Base-by-base conservation (phyloP, 2,329 filamentous ascomycete genomes). In the Aspergillus thermomutatus region DNA sequence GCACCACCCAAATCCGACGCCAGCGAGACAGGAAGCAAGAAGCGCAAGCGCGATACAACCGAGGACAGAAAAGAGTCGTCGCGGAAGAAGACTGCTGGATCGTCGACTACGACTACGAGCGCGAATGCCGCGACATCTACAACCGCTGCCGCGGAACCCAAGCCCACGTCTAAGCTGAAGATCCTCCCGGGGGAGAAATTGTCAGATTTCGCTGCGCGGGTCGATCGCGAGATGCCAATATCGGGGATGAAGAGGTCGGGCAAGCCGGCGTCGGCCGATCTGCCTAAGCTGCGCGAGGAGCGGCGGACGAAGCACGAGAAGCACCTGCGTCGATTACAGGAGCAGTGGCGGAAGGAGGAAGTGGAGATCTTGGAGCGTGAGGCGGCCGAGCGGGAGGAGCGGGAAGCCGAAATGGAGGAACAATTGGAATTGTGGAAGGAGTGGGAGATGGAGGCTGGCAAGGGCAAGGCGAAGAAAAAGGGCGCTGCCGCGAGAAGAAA, bases 141-240 rank as follows among this genome's bases (percentile, higher is more conserved):
- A 53, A 11, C 48, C 49, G 23, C 50, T 50, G 49, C 52, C 52
- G 14, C 27, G 19, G 19, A 53, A 37, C 11, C 54, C 19, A 60
- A 59, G 31, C 41, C 63, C 4, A 59, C 63, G 34, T 49, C 59
- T 26, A 67, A 81, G 2, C 87, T 86, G 0, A 90, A 84, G 49
- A 97, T 97, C 61, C 83, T 85, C 17, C 92, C 92, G 0, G 91
- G 91, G 52, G 94, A 99, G 74, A 85, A 85, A 52, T 79, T 97
- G 68, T 85, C 88, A 4, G 89, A 95, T 52, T 99, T 95, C 70
- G 80, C 87, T 7, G 84, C 87, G 10, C 86, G 92, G 28, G 94
- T 99, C 6, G 88, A 97, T 69, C 89, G 90, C 50, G 87, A 90
- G 0, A 80, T 97, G 6, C 93, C 93, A 0, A 77, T 99, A 0